Base-by-base conservation (phyloP, 2,329 filamentous ascomycete species). In the Tolypocladium endophyticum region DNA sequence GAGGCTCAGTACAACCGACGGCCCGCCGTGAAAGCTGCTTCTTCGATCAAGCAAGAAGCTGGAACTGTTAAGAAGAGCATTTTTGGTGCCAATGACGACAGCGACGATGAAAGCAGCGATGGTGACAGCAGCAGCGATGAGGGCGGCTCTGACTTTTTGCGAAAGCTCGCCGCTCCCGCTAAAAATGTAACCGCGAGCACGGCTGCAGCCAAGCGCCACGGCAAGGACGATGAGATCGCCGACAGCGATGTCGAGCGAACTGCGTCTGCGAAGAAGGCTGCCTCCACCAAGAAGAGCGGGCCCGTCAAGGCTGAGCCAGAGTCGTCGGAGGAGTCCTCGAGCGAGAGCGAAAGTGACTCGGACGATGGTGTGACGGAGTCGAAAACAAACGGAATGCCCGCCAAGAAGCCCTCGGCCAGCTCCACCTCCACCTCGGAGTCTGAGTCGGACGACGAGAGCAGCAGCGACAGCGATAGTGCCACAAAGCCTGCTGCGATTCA, bases 231-330 rank as follows among this genome's bases (percentile, higher is more conserved):
- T 28, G 75, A 76, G 62, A 76, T 77, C 61, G 73, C 74, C 66
- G 75, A 77, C 60, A 77, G 75, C 65, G 74, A 77, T 64, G 71
- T 64, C 65, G 75, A 76, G 61, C 71, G 71, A 59, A 69, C 68
- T 43, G 57, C 60, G n/a, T 50, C 60, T 33, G 36, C 52, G 39
- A 64, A 63, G 33, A 60, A 64, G 30, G 47, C 55, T 12, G 50
- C 35, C 14, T 28, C 60, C n/a, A 2, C 53, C 23, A 52, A 61
- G 38, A 36, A 36, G 50, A 36, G 30, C 16, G 30, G 23, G 30
- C 25, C 57, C 12, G 36, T 61, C 47, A 64, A 71, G 59, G 35
- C 63, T 35, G 61, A 66, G 52, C 30, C 61, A 14, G 60, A 65
- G 25, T 61, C 64, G 9, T 64, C 66, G 41, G 63, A 68, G 30